phyloP scores from a whole-genome alignment of 768 basidiomycete species.

The Albatrellus ellisii region DNA sequence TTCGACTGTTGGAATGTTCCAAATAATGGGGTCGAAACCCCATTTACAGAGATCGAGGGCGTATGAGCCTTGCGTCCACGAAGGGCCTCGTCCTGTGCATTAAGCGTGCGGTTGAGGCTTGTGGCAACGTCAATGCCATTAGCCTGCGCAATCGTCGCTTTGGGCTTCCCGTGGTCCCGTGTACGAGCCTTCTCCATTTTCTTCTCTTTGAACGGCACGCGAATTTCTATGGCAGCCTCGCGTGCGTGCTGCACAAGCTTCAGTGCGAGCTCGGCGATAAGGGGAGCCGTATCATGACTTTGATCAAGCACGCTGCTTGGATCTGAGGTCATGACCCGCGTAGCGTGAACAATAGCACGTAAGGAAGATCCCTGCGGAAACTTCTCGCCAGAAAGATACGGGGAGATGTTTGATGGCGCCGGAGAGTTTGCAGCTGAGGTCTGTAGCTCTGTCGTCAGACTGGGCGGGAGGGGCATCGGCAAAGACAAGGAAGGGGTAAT shows the following conservation, averaged over 20 bases:
- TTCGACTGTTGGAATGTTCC: conserved; percentile 40
- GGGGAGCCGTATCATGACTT: conserved; percentile 44
- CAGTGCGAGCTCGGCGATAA: conserved; percentile 53
- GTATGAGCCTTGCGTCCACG: conserved; percentile 18
- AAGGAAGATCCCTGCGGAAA: conserved; percentile 50
- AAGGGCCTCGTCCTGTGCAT: conserved; percentile 4
- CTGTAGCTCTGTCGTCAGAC: conserved; percentile 11
- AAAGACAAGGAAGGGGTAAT: conserved; percentile 4
- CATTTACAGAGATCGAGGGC: conserved; percentile 29
- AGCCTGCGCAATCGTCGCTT: conserved; percentile 11
- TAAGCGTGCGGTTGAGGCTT: conserved; percentile 17
- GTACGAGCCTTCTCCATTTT: conserved; percentile 12
- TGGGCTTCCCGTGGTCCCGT: conserved; percentile 3
- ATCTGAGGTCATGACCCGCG: conserved; percentile 77
- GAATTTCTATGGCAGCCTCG: conserved; percentile 40
- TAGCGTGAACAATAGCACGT: conserved; percentile 70
- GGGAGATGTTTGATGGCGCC: conserved; percentile 12
- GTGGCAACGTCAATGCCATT: conserved; percentile 30
- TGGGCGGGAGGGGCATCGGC: conserved; percentile 4
- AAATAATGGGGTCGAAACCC: conserved; percentile 44
- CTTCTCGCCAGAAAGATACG: conserved; percentile 15
- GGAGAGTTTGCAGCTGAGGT: conserved; percentile 3
- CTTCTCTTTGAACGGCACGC: conserved; percentile 37
- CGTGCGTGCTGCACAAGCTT: conserved; percentile 57
- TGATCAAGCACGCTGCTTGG: conserved; percentile 65